These are phyloP conservation scores for Craspedostauros australis DNA, from an alignment of 108 stramenopile species.

Conservation along the genomic window DNA sequence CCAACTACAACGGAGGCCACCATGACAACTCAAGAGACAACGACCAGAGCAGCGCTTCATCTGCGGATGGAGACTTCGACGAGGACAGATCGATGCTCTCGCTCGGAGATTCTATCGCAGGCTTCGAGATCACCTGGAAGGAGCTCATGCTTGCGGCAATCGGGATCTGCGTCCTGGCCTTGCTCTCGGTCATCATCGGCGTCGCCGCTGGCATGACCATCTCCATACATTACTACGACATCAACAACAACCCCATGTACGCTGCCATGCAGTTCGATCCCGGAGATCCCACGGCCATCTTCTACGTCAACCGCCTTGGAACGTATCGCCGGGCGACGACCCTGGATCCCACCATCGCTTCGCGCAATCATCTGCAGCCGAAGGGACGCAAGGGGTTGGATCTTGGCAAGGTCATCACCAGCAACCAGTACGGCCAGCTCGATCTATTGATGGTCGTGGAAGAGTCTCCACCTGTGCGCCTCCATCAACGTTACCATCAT, in stretches of 20 bases:
- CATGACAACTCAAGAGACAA: too few species aligned
- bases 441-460: conserved; percentile 30
- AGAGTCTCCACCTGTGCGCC: conserved; percentile 22
- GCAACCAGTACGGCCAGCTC: conserved; percentile 14
- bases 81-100: too few species aligned
- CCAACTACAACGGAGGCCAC: too few species aligned
- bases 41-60: too few species aligned
- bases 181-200: conserved; percentile 21
- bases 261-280: not conserved
- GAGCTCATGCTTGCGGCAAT: conserved; percentile 9
- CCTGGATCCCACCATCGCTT: conserved; percentile 20
- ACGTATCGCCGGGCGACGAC: conserved; percentile 17
- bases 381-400: conserved; percentile 9
- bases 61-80: too few species aligned
- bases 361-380: conserved; percentile 14
- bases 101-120: too few species aligned
- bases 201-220: conserved; percentile 30
- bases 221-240: conserved; percentile 32
- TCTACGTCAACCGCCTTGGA: not conserved
- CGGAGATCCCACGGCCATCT: conserved; percentile 1
- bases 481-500: too few species aligned
- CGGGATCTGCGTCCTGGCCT: not conserved
- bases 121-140: conserved; percentile 15
- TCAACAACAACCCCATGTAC: not conserved
- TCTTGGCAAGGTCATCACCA: conserved; percentile 29